A percentile compares a stretch with the other conserved stretches of the same genome.
These are phyloP conservation scores for Aspergillus aculeatinus DNA, from an alignment of 2,329 filamentous ascomycete species.

Conservation along the genomic window DNA sequence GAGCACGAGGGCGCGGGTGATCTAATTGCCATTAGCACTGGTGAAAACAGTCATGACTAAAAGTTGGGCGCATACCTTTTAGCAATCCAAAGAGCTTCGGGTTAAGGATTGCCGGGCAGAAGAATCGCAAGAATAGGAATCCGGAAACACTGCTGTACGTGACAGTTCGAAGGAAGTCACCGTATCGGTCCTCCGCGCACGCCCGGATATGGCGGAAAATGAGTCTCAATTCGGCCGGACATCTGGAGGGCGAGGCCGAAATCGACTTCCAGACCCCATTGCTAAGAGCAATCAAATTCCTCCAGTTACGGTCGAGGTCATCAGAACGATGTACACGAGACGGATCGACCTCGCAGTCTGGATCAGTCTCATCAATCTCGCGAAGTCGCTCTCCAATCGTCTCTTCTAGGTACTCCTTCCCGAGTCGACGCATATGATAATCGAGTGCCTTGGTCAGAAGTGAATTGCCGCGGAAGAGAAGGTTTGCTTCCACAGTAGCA, in stretches of 20 bases:
- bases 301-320: slow-evolving; percentile 82
- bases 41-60: slow-evolving; percentile 6
- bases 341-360: slow-evolving; percentile 93
- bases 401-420: slow-evolving; percentile 88
- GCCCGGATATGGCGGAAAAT: slow-evolving; percentile 89
- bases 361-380: slow-evolving; percentile 87
- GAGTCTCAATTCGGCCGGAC: slow-evolving; percentile 77
- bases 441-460: slow-evolving; percentile 90
- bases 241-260: slow-evolving; percentile 67
- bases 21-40: slow-evolving; percentile 51
- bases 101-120: slow-evolving; percentile 93
- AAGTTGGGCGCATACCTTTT: slow-evolving; percentile 51
- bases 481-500: slow-evolving; percentile 76
- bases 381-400: slow-evolving; percentile 79
- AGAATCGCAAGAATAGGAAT: slow-evolving; percentile 91
- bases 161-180: slow-evolving; percentile 84
- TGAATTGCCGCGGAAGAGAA: slow-evolving; percentile 93
- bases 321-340: slow-evolving; percentile 67
- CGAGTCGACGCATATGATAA: slow-evolving; percentile 90
- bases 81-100: slow-evolving; percentile 89
- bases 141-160: slow-evolving; percentile 93
- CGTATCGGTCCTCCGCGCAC: slow-evolving; percentile 91
- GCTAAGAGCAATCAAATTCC: slow-evolving; percentile 70
- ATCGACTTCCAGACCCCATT: slow-evolving; percentile 86
- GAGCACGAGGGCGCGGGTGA: slow-evolving; percentile 76